phyloP scores from a whole-genome alignment of 164 flowering plant species.

The Stephania japonica region DNA sequence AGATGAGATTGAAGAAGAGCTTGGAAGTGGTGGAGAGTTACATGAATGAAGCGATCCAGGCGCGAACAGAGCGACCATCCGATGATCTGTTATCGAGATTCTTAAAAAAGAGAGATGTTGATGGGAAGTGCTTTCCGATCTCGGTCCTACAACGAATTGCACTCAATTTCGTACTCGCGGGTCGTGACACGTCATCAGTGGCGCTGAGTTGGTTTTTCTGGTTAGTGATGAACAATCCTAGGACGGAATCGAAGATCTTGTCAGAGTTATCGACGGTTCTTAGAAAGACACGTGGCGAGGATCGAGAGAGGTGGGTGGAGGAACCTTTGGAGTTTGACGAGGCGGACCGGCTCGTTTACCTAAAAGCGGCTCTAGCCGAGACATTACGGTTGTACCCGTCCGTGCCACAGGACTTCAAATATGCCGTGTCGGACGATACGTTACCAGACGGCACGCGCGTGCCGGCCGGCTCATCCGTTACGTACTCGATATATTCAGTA shows the following conservation, averaged over 20 bases:
- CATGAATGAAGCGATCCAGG: constrained; percentile 54
- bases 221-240: constrained; percentile 57
- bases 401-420: constrained; percentile 78
- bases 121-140: constrained; percentile 44
- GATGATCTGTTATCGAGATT: constrained; percentile 80
- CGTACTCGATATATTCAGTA: constrained; percentile 72
- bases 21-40: constrained; percentile 50
- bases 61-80: constrained; percentile 49
- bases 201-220: constrained; percentile 90
- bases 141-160: constrained; percentile 62
- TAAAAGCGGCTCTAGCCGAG: constrained; percentile 78
- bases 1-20: constrained; percentile 38
- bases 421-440: constrained; percentile 55
- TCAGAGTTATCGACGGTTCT: constrained; percentile 50
- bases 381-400: constrained; percentile 83
- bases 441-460: constrained; percentile 71
- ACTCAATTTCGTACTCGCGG: constrained; percentile 86
- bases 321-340: constrained; percentile 74
- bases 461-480: constrained; percentile 70
- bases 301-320: constrained; percentile 39
- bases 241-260: constrained; percentile 52
- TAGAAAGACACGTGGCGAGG: constrained; percentile 53
- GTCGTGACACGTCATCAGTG: constrained; percentile 89
- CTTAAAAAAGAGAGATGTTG: constrained; percentile 55
- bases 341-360: constrained; percentile 55